Conservation (phyloP, 2,329 filamentous ascomycete genomes). For the Paecilomyces sp. region DNA sequence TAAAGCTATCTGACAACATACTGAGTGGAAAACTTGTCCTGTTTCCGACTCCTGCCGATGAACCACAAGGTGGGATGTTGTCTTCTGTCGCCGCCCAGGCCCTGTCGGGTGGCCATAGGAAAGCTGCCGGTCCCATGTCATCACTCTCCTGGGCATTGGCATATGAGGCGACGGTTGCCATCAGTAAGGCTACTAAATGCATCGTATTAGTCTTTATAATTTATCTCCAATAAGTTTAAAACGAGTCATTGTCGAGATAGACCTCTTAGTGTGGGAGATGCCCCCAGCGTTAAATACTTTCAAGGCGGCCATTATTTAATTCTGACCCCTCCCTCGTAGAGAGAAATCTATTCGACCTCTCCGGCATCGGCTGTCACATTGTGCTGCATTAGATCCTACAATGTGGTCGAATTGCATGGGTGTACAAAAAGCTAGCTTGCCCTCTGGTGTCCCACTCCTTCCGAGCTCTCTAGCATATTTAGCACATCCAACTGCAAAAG, state of each 20-base stretch:
- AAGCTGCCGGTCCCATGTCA: slow-evolving; percentile 51
- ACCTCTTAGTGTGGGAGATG: background rate
- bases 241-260: background rate
- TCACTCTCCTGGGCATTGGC: slow-evolving; percentile 11
- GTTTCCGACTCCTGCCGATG: slow-evolving; percentile 39
- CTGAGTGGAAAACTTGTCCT: slow-evolving; percentile 52
- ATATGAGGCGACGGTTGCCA: slow-evolving; percentile 4
- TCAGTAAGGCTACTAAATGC: background rate
- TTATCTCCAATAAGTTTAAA: background rate
- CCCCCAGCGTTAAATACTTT: background rate
- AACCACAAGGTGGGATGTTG: slow-evolving; percentile 54
- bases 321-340: background rate
- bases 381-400: background rate
- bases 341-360: background rate
- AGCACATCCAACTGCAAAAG: background rate
- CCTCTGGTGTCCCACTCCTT: background rate
- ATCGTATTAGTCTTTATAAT: background rate
- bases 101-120: slow-evolving; percentile 55
- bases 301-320: background rate
- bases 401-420: background rate
- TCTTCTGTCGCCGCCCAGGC: slow-evolving; percentile 49
- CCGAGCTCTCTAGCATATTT: background rate
- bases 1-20: slow-evolving; percentile 19
- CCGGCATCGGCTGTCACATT: background rate
- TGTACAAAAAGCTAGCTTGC: background rate